Conservation (phyloP, 2,329 filamentous ascomycete species). For the Calonectria pteridis region DNA sequence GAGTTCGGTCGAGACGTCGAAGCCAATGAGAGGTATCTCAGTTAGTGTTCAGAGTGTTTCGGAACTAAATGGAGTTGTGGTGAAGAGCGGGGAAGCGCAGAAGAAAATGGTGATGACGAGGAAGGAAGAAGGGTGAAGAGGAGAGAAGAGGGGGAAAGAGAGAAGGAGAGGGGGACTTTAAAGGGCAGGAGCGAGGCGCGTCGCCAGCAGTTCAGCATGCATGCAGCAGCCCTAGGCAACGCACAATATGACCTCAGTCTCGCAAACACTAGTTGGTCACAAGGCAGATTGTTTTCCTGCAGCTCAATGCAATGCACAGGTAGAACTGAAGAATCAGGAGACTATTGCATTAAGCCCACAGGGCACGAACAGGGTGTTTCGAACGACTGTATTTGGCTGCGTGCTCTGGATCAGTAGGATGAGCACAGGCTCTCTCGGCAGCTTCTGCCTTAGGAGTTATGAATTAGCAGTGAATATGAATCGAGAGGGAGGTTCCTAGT, state of each 20-base stretch:
- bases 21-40: not conserved
- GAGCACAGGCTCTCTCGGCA: no score
- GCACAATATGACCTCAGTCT: not conserved
- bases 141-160: not conserved
- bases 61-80: not conserved
- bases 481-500: not conserved
- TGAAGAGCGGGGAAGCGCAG: not conserved
- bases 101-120: not conserved
- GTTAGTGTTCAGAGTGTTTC: not conserved
- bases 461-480: not conserved
- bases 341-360: not conserved
- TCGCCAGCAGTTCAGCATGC: not conserved
- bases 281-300: not conserved
- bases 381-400: not conserved
- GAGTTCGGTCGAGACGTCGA: not conserved
- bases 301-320: not conserved
- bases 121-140: not conserved
- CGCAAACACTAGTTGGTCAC: not conserved
- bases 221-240: not conserved
- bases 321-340: not conserved
- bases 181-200: slow-evolving; percentile 1
- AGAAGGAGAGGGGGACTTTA: not conserved
- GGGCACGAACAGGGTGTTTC: no score
- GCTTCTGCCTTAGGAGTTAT: not conserved
- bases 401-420: not conserved